Conservation (phyloP, 2,329 filamentous ascomycete species). For the Penicillium expansum region DNA sequence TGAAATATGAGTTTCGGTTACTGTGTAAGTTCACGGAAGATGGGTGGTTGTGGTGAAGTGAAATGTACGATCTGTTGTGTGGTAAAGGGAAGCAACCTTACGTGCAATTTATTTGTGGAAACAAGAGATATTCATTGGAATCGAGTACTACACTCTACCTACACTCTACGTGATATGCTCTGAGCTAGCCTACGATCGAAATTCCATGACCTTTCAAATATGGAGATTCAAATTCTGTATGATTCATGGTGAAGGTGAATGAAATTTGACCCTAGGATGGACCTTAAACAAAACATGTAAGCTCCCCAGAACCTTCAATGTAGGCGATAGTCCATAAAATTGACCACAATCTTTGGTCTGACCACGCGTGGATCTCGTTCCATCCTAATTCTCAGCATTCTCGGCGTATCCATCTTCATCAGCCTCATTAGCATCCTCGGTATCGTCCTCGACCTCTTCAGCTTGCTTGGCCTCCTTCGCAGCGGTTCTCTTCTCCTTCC, state of each 20-base stretch:
- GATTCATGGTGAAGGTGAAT: neutral
- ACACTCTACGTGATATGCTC: neutral
- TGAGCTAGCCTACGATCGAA: neutral
- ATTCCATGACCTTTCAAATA: neutral
- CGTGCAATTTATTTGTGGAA: neutral
- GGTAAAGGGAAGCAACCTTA: neutral
- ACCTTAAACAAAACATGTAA: neutral
- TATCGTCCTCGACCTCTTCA: rapidly evolving
- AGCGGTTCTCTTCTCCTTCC: neutral
- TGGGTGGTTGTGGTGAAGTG: neutral
- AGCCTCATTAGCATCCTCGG: too few species aligned
- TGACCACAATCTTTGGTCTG: too few species aligned
- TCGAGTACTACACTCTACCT: neutral
- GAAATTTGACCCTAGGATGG: neutral
- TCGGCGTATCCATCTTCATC: neutral
- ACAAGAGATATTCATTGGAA: neutral
- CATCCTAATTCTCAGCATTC: neutral
- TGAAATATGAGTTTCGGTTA: neutral
- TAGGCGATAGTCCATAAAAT: too few species aligned
- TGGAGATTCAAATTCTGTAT: neutral
- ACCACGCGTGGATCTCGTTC: neutral
- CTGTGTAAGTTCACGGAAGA: neutral
- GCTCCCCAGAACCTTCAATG: neutral
- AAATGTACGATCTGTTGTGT: neutral
- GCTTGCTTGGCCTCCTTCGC: too few species aligned